Conservation (phyloP, 768 basidiomycete species). For the Leccinum imitatum region DNA sequence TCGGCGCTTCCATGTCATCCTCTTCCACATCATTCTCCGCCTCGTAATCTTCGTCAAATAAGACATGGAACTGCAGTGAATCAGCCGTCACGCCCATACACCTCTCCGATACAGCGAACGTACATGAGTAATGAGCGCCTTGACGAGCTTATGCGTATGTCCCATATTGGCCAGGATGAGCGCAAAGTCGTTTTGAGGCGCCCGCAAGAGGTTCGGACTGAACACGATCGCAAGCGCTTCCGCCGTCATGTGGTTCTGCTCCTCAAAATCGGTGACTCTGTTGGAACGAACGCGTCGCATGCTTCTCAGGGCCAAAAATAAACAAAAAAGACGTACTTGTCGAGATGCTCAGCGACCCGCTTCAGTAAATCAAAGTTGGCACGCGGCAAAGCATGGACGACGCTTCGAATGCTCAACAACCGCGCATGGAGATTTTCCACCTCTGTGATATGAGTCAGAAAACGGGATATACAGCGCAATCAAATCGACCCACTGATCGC, state of each 20-base stretch:
- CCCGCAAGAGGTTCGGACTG: constrained; percentile 75
- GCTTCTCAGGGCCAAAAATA: neutral
- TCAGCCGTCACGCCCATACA: neutral
- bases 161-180: constrained; percentile 82
- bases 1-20: constrained; percentile 64
- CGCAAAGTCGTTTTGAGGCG: constrained; percentile 75
- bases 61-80: constrained; percentile 51
- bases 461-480: neutral
- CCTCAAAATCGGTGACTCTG: constrained; percentile 87
- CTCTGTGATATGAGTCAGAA: constrained; percentile 41
- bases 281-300: neutral
- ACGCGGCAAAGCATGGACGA: constrained; percentile 69
- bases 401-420: constrained; percentile 58
- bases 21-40: constrained; percentile 56
- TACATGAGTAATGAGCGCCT: constrained; percentile 75
- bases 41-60: constrained; percentile 73
- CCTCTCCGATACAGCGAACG: constrained; percentile 28
- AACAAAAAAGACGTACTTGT: constrained; percentile 45
- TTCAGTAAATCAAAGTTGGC: constrained; percentile 78
- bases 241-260: constrained; percentile 87
- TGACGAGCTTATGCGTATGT: constrained; percentile 70
- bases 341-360: constrained; percentile 81
- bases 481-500: constrained; percentile 56
- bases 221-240: constrained; percentile 85
- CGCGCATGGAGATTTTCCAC: constrained; percentile 69